Conservation (phyloP, 2,329 filamentous ascomycete genomes). For the Ceratocystis colombiana region DNA sequence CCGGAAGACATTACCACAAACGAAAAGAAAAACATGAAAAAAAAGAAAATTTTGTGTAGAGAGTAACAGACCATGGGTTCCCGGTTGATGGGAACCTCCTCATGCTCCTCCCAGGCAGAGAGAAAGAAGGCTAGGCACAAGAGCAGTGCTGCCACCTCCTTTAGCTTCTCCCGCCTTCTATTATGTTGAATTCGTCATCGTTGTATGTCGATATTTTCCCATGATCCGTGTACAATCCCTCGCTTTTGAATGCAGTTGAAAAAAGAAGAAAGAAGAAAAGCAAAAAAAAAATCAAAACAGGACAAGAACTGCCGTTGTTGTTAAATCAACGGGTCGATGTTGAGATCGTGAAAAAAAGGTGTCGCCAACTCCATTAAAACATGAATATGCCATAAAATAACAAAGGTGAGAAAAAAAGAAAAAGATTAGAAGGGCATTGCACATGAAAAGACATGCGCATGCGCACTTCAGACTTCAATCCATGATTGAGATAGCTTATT, state of each 20-base stretch:
- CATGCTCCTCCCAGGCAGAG: slow-evolving; percentile 26
- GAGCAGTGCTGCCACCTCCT: background rate
- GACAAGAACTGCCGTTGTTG: slow-evolving; percentile 25
- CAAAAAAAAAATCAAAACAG: slow-evolving; percentile 25
- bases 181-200: slow-evolving; percentile 28
- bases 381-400: slow-evolving; percentile 29
- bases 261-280: slow-evolving; percentile 24
- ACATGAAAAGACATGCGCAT: slow-evolving; percentile 8
- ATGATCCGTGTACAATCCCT: slow-evolving; percentile 25
- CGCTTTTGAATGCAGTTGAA: slow-evolving; percentile 26
- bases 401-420: slow-evolving; percentile 28
- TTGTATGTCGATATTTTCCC: slow-evolving; percentile 27
- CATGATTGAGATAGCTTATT: slow-evolving; percentile 36
- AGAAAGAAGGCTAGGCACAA: background rate
- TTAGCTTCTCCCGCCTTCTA: slow-evolving; percentile 23
- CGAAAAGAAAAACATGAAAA: slow-evolving; percentile 7
- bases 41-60: slow-evolving; percentile 20
- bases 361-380: slow-evolving; percentile 27
- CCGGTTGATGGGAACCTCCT: slow-evolving; percentile 27
- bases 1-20: background rate
- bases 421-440: slow-evolving; percentile 16
- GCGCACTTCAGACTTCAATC: slow-evolving; percentile 16
- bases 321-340: slow-evolving; percentile 37
- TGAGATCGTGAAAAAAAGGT: slow-evolving; percentile 43
- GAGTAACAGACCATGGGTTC: slow-evolving; percentile 27